Conservation (phyloP, 2,329 filamentous ascomycete species). For the Alternaria viburni region DNA sequence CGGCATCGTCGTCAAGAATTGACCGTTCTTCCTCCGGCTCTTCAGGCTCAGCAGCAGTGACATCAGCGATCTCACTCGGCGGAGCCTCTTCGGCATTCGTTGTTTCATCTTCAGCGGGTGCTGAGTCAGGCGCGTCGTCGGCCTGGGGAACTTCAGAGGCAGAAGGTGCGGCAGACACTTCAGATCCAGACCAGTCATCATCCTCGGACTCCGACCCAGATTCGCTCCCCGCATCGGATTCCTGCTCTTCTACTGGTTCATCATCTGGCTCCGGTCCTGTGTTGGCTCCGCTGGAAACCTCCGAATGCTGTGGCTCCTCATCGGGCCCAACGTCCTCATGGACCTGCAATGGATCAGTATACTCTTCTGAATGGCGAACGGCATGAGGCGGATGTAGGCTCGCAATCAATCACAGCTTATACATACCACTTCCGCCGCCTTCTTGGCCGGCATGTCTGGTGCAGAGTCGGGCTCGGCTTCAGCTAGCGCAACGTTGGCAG, state of each 20-base stretch:
- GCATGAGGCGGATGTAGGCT: not conserved
- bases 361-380: not conserved
- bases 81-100: not conserved
- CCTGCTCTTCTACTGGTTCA: not conserved
- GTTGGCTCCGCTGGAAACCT: not conserved
- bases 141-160: slow-evolving; percentile 2
- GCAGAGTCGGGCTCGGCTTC: slow-evolving; percentile 4
- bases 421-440: slow-evolving; percentile 11
- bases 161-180: slow-evolving; percentile 4
- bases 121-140: slow-evolving; percentile 1
- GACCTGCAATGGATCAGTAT: slow-evolving; percentile 6
- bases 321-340: not conserved
- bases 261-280: not conserved
- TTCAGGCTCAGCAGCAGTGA: slow-evolving; percentile 1
- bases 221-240: slow-evolving; percentile 3
- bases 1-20: not conserved
- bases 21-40: not conserved
- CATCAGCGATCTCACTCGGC: not conserved
- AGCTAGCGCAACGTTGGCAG: slow-evolving; percentile 3
- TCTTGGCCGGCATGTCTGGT: slow-evolving; percentile 10
- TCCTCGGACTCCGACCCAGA: slow-evolving; percentile 10
- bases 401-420: not conserved
- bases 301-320: not conserved
- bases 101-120: slow-evolving; percentile 1
- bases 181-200: slow-evolving; percentile 14